phyloP scores from a whole-genome alignment of 345 rosid species.

The Eucalyptus pauciflora region DNA sequence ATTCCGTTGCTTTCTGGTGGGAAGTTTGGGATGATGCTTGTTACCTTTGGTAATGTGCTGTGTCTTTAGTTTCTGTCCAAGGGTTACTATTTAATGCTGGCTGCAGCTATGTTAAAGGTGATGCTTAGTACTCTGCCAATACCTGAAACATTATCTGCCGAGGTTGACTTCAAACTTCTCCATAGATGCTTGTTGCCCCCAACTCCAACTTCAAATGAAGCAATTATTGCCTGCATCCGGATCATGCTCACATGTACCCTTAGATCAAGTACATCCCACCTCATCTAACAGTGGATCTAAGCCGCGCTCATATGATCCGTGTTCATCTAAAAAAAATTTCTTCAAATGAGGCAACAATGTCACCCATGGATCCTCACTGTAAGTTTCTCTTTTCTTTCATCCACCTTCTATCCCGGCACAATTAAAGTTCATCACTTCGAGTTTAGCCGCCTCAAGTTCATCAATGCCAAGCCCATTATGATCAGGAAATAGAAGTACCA shows the following conservation, averaged over 20 bases:
- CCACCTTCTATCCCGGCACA: not conserved
- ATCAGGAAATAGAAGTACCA: not conserved
- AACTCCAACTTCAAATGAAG: not conserved
- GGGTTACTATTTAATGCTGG: slow-evolving; percentile 20
- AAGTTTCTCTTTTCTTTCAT: not conserved
- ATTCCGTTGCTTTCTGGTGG: not conserved
- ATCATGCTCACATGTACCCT: not conserved
- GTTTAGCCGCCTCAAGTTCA: not conserved
- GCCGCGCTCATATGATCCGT: not conserved
- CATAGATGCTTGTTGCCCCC: not conserved
- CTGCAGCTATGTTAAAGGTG: slow-evolving; percentile 92
- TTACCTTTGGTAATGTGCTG: not conserved
- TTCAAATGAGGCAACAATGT: not conserved
- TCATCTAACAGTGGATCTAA: not conserved
- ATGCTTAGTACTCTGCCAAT: slow-evolving; percentile 66
- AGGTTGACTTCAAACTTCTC: slow-evolving; percentile 6
- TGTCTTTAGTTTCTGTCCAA: not conserved
- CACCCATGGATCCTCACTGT: not conserved
- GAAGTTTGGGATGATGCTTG: not conserved
- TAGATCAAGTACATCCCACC: not conserved
- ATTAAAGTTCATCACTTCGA: not conserved
- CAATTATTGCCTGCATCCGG: not conserved
- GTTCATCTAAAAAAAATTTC: not conserved
- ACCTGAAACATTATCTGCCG: slow-evolving; percentile 59
- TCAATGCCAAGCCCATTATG: not conserved